Evolutionary conservation across 1,284 basidiomycete species (phyloP).

Genomic region (Melampsora americana): DNA sequence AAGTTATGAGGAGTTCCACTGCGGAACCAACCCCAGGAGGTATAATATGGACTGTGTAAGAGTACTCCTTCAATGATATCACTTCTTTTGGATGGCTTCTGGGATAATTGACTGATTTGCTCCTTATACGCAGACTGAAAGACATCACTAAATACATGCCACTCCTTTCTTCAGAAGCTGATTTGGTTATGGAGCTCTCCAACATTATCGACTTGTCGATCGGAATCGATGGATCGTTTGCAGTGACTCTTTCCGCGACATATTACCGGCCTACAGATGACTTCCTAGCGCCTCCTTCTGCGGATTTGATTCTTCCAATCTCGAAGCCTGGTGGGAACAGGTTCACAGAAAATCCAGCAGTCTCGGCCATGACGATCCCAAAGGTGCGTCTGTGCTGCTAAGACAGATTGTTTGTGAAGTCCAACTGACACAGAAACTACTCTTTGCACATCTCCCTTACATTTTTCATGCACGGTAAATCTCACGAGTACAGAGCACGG

Average conservation of each 20-base stretch:
- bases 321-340: background rate
- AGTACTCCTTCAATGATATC: background rate
- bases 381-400: background rate
- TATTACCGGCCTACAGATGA: constrained; percentile 34
- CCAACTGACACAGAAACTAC: too few species aligned
- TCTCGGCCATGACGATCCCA: constrained; percentile 21
- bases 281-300: constrained; percentile 15
- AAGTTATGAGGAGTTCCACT: constrained; percentile 43
- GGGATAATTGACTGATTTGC: background rate
- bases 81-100: background rate
- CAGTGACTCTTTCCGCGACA: constrained; percentile 22
- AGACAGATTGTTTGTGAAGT: background rate
- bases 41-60: constrained; percentile 44
- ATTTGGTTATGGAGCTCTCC: constrained; percentile 32
- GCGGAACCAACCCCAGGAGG: constrained; percentile 33
- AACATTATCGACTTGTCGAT: constrained; percentile 36
- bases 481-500: constrained; percentile 12
- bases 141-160: constrained; percentile 42
- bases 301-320: constrained; percentile 32
- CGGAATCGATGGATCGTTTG: constrained; percentile 13
- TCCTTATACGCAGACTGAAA: constrained; percentile 14
- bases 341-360: constrained; percentile 24
- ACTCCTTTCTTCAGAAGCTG: constrained; percentile 16
- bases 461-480: background rate
- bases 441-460: background rate